Percentiles rank a stretch among this genome's conserved stretches.
Evolutionary conservation across 345 rosid genomes (phyloP).

Genomic region (Alliaria petiolata): DNA sequence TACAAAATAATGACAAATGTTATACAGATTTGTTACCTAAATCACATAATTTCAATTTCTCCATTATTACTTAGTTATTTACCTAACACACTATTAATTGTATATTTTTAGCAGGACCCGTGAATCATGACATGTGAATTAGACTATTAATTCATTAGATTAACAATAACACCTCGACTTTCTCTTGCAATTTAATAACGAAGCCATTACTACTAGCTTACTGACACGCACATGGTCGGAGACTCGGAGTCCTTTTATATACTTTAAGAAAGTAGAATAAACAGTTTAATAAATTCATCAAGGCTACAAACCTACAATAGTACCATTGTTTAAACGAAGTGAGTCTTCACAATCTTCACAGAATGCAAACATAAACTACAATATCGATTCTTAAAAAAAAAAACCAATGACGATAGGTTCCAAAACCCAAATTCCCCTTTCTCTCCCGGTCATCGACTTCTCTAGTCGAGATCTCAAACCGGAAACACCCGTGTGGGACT

Average conservation of each 20-base stretch:
- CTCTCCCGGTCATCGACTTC: constrained; percentile 44
- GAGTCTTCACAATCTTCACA: too few species aligned
- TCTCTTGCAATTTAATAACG: not conserved
- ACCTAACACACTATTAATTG: too few species aligned
- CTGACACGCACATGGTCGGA: not conserved
- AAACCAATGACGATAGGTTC: not conserved
- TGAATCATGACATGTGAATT: too few species aligned
- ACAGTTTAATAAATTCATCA: not conserved
- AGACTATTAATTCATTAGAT: too few species aligned
- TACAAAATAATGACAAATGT: too few species aligned
- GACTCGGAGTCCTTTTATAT: not conserved
- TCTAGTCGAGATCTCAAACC: constrained; percentile 25
- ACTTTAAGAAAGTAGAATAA: not conserved
- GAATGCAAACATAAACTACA: not conserved
- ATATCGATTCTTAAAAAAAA: too few species aligned
- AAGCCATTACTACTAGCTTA: not conserved
- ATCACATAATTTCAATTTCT: too few species aligned
- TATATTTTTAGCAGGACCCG: too few species aligned
- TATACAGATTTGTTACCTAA: too few species aligned
- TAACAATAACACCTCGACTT: too few species aligned
- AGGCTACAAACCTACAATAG: not conserved
- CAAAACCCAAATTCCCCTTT: not conserved
- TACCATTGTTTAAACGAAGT: too few species aligned
- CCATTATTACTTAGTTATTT: too few species aligned
- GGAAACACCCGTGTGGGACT: constrained; percentile 38